Base-by-base conservation (phyloP, 1,284 basidiomycete genomes). In the Pseudozyma sp. region DNA sequence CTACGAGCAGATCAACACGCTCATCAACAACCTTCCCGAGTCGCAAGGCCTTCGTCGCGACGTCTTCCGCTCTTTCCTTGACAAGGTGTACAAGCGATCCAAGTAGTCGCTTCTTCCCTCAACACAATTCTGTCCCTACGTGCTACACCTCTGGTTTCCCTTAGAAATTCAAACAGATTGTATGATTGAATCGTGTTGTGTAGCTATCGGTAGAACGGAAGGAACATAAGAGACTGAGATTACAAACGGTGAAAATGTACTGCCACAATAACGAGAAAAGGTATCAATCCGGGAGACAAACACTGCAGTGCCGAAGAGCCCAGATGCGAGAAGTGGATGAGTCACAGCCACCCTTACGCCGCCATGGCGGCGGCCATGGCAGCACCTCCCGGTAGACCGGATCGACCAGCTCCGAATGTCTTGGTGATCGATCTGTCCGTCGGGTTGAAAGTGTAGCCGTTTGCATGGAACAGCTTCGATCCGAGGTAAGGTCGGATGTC, bases 401-500 rank as follows among this genome's bases (percentile, higher is more conserved):
- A 43, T 8, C 55, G 63, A 17, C 52, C 52, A 37, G 53, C 59
- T 8, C 71, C 80, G 45, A 84, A 84, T 5, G 64, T 67, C 62
- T 83, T 83, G 37, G 77, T 68, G 58, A 84, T 82, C 5, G 77
- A 75, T 13, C 78, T 55, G 30, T 73, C 71, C 5, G 62, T 42
- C 19, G 81, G 71, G 46, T 78, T 64, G 58, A 77, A 84, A 4
- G 79, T 90, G 86, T 98, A 99, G 3, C 95, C 95, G 81, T 99
- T 99, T 19, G 92, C 87, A n/a, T 86, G 81, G 84, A 99, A 99
- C 47, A 99, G 85, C 75, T 90, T 91, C 4, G 92, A 94, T 34
- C 87, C 88, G 70, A 97, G 85, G 89, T 97, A 99, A 2, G 93
- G 90, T 17, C 88, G 86, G 17, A 92, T 90, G 81, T 98, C 95